These are phyloP conservation scores for Saccharum hybrid DNA, from an alignment of 202 grass and related monocot species.

Conservation along the genomic window DNA sequence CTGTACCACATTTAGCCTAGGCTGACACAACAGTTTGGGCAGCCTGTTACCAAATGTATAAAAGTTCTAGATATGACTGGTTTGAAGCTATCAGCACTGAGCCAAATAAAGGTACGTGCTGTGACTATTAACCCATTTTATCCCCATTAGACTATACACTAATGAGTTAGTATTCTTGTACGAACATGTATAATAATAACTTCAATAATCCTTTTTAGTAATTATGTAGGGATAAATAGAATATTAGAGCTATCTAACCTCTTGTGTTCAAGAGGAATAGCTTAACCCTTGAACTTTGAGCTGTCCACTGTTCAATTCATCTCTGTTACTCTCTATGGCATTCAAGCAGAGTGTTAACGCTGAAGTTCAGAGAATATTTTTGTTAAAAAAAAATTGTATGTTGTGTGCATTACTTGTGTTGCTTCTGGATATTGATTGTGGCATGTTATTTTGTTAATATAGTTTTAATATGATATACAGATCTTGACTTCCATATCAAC, in stretches of 20 bases:
- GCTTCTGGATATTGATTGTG: conserved; percentile 30
- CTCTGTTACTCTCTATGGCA: not conserved
- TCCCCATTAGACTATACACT: not conserved
- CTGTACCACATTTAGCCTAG: conserved; percentile 60
- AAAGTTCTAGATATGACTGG: conserved; percentile 97
- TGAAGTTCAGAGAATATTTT: conserved; percentile 1
- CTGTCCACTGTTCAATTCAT: not conserved
- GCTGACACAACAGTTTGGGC: conserved; percentile 62
- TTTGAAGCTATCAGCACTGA: conserved; percentile 78
- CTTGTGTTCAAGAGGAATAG: not conserved
- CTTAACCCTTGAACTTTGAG: conserved; percentile 28
- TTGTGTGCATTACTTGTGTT: conserved; percentile 33
- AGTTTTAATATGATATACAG: conserved; percentile 58
- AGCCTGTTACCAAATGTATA: conserved; percentile 67
- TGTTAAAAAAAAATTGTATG: not conserved
- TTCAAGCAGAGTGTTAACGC: not conserved
- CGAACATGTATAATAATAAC: not conserved
- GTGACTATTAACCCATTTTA: not conserved
- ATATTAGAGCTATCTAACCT: not conserved
- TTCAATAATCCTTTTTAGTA: conserved; percentile 11
- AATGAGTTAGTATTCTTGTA: not conserved
- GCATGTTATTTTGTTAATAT: conserved; percentile 44
- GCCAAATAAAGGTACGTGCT: conserved; percentile 84
- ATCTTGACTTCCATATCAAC: conserved; percentile 87
- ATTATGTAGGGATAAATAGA: conserved; percentile 12